phyloP scores from a whole-genome alignment of 2,329 filamentous ascomycete species.

The Alternaria alternata region DNA sequence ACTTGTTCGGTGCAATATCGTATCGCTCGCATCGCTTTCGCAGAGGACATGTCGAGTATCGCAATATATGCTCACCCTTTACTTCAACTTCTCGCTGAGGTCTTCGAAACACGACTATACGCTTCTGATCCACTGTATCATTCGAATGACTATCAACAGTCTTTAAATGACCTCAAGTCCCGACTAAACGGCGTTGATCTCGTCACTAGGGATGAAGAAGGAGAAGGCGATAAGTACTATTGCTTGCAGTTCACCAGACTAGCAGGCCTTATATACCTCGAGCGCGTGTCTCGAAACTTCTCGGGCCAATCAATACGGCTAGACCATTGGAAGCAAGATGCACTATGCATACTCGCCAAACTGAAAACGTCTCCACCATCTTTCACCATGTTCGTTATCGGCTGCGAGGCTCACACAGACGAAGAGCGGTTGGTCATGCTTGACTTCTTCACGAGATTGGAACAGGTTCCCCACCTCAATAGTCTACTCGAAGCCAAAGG shows the following conservation, averaged over 20 bases:
- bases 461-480: neutral
- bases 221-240: neutral
- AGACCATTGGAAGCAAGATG: neutral
- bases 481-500: neutral
- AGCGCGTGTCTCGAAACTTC: neutral
- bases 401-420: neutral
- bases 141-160: neutral
- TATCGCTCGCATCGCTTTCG: neutral
- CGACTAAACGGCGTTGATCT: neutral
- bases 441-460: neutral
- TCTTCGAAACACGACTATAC: neutral
- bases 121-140: neutral
- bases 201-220: accelerated
- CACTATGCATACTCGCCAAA: neutral
- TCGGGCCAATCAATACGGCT: neutral
- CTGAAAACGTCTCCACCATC: neutral
- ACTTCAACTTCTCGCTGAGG: neutral
- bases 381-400: neutral
- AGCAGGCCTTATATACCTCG: neutral
- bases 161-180: neutral
- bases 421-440: neutral
- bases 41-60: neutral
- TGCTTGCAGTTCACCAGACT: neutral
- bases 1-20: neutral
- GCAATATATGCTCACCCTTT: neutral